Evolutionary conservation across 805 yeast genomes (phyloP), one percentile per base, ranked within the genome.

Genomic region (Kodamaea sagamina): DNA sequence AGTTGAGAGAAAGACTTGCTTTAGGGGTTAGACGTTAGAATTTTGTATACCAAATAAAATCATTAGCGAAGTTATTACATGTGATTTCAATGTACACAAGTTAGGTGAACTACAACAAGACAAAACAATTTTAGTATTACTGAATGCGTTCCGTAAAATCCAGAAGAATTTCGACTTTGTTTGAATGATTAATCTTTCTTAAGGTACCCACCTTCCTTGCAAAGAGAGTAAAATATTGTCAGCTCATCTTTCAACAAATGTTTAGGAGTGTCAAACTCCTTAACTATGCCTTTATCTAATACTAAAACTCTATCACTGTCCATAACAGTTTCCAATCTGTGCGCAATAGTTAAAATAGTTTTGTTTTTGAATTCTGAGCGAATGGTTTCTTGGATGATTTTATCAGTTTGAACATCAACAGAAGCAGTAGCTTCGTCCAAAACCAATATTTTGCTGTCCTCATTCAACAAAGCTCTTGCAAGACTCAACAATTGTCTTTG

Each of bases 311-410:
- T 75, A 61, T 89, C 96, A 52, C 85, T 81, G 54, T 89, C 96
- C 80, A 89, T 65, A 40, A 89, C 82, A 0, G 97, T 89, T 54
- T 89, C 89, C 47, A 89, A 71, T 54, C 97, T 76, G 61, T 89
- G 97, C 0, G 97, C 97, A 57, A 89, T 89, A 0, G 96, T 88
- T 47, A 89, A 62, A 48, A 89, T 87, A 0, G 97, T 89, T 52
- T 87, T 77, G 49, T 84, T 81, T 37, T 69, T 74, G 59, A 89
- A 89, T 57, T 81, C 85, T 4, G 67, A 59, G 49, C 95, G 75
- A 36, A 89, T 87, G 0, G 96, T 87, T 52, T 82, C 81, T 66
- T 88, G 96, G 34, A 88, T 75, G 41, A 87, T 72, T 50, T 78
- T 74, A 57, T 89, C 96, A 1, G 96, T 88, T 58, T 87, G 88